Conservation (phyloP, 2,329 filamentous ascomycete species). For the Aspergillus spinulosporus region DNA sequence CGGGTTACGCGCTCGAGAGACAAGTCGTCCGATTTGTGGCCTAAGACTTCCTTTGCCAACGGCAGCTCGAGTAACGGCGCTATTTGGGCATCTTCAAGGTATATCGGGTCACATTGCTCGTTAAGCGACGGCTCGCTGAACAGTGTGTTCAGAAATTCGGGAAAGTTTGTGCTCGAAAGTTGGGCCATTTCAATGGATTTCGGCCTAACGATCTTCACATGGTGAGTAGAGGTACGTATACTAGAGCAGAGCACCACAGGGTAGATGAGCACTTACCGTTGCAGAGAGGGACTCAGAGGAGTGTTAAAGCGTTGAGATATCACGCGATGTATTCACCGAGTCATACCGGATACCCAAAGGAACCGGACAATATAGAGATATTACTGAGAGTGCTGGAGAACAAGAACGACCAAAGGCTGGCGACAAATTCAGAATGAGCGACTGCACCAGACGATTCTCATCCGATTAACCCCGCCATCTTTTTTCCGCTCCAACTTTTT, state of each 20-base stretch:
- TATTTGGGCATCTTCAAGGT: slow-evolving; percentile 35
- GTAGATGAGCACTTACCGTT: background rate
- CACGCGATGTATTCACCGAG: slow-evolving; percentile 1
- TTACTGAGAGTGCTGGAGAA: background rate
- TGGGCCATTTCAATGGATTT: slow-evolving; percentile 27
- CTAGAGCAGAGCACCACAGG: too few species aligned
- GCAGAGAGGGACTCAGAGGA: background rate
- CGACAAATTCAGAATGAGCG: background rate
- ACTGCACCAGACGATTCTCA: slow-evolving; percentile 5
- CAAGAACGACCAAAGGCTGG: background rate
- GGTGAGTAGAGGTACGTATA: background rate
- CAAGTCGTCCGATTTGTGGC: slow-evolving; percentile 34
- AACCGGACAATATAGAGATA: background rate
- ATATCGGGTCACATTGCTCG: slow-evolving; percentile 37
- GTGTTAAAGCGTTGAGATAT: background rate
- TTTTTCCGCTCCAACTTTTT: slow-evolving; percentile 17
- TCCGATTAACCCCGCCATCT: slow-evolving; percentile 15
- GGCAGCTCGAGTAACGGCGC: slow-evolving; percentile 36
- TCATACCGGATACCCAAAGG: background rate
- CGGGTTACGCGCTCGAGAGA: slow-evolving; percentile 31
- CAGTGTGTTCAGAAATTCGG: slow-evolving; percentile 35
- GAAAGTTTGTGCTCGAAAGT: slow-evolving; percentile 19
- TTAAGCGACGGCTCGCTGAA: slow-evolving; percentile 32
- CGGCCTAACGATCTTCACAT: background rate
- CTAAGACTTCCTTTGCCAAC: slow-evolving; percentile 42